Percentiles rank a stretch among this genome's conserved stretches.
Conservation (phyloP, 768 basidiomycete genomes). For the Sarcomyxa edulis region DNA sequence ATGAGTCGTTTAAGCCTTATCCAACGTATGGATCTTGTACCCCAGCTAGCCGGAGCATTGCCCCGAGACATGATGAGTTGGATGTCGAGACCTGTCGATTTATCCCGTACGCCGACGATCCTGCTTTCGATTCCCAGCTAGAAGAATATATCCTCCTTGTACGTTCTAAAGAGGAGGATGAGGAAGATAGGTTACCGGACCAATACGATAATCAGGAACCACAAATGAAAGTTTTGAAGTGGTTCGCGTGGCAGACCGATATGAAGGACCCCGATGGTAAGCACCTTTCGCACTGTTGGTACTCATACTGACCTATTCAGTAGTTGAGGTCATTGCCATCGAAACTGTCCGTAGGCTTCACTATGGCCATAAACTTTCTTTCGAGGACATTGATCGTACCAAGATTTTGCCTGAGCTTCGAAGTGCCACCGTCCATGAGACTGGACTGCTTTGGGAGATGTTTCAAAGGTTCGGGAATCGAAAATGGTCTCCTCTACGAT, state of each 20-base stretch:
- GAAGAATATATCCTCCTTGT: no score
- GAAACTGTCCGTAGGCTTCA: slow-evolving; percentile 38
- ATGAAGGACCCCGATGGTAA: slow-evolving; percentile 46
- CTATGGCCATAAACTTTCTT: slow-evolving; percentile 19
- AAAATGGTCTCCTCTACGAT: neutral
- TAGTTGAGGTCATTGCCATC: slow-evolving; percentile 45
- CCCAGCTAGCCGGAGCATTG: slow-evolving; percentile 29
- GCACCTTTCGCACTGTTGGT: neutral
- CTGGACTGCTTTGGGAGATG: slow-evolving; percentile 38
- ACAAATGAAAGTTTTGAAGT: slow-evolving; percentile 18
- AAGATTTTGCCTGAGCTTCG: slow-evolving; percentile 21
- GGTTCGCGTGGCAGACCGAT: slow-evolving; percentile 32
- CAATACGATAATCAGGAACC: no score
- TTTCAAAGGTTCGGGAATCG: slow-evolving; percentile 32
- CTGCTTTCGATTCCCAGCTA: slow-evolving; percentile 24
- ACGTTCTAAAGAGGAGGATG: no score
- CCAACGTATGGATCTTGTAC: slow-evolving; percentile 43
- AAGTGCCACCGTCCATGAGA: slow-evolving; percentile 12
- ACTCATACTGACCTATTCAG: neutral
- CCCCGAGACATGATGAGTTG: slow-evolving; percentile 1
- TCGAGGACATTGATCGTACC: slow-evolving; percentile 30
- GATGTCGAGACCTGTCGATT: slow-evolving; percentile 19
- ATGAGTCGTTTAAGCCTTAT: slow-evolving; percentile 8
- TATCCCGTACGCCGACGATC: slow-evolving; percentile 44
- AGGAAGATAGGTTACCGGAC: no score